These are phyloP conservation scores for Hypocreales sp. DNA, from an alignment of 2,329 filamentous ascomycete species.

Conservation along the genomic window DNA sequence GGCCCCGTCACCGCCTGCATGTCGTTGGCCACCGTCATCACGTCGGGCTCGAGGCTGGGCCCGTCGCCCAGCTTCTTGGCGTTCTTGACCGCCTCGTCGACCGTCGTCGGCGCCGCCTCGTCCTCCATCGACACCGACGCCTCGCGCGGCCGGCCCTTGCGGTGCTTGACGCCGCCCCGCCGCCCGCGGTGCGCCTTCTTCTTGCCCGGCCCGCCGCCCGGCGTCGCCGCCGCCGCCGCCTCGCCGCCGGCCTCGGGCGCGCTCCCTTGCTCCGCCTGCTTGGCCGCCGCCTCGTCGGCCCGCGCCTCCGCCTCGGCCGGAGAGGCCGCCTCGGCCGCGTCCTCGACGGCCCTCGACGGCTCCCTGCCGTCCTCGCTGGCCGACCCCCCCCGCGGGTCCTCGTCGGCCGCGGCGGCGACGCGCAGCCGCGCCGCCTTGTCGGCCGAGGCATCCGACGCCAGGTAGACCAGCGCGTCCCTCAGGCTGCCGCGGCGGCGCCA, in stretches of 20 bases:
- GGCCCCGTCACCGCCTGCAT: constrained; percentile 44
- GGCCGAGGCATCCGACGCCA: constrained; percentile 3
- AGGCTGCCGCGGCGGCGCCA: constrained; percentile 14
- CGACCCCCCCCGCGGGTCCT: too few relatives aligned
- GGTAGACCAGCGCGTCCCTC: constrained; percentile 8
- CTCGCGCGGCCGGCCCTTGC: constrained; percentile 40
- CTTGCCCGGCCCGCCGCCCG: constrained; percentile 23
- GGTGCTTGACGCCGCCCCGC: constrained; percentile 56
- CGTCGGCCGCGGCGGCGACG: background rate
- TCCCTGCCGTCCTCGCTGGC: background rate
- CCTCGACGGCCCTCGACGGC: background rate
- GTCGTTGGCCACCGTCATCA: constrained; percentile 40
- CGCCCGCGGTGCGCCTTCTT: constrained; percentile 55
- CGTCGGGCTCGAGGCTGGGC: constrained; percentile 42
- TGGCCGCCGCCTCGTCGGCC: background rate
- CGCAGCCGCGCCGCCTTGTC: constrained; percentile 1
- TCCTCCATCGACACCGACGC: constrained; percentile 34
- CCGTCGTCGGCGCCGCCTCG: constrained; percentile 24
- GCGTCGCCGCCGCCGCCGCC: background rate
- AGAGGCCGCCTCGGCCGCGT: background rate
- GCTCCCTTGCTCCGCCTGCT: background rate
- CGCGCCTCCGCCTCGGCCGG: background rate
- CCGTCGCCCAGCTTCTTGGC: constrained; percentile 41
- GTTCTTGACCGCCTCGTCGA: constrained; percentile 46
- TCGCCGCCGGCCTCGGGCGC: constrained; percentile 1